Base-by-base conservation (phyloP, 179 eudicot genomes). In the Amaranthus tricolor region DNA sequence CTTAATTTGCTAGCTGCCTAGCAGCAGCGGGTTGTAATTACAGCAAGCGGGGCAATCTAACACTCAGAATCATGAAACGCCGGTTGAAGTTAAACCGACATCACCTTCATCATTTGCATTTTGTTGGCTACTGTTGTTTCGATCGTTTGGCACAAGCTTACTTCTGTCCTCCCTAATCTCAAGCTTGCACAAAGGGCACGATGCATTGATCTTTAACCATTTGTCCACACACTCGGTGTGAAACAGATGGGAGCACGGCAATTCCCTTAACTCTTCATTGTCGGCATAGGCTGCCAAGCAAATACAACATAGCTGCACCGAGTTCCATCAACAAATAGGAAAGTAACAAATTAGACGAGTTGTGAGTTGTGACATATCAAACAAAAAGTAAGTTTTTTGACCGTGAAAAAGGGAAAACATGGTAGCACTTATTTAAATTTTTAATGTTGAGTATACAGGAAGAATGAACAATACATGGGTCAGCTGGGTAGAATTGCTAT, bases 151-250 rank as follows among this genome's bases (percentile, higher is more conserved):
- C 5, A 74, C 62, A 60, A 74, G 17, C 10, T 17, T 56, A 45
- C 21, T 69, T 53, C 66, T 69, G 57, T 71, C 73, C 54, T 76
- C 83, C 64, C 80, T 68, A 19, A 89, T 78, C 79, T 89, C 89
- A 55, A 79, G 80, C 77, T 89, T 89, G 78, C 93, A 89, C 20
- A 89, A 82, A 54, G 93, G 93, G 53, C 93, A 89, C 9, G 84
- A 79, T 17, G 93, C 90, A 51, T 87, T 89, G 79, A 89, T 87
- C 81, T 85, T 89, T 75, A 89, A 82, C 93, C 93, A 89, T 66
- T 84, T 87, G 76, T 89, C 93, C 31, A 89, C 90, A 63, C 93
- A 89, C 63, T 87, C 89, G 2, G 79, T 76, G 65, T 89, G 93
- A 76, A 89, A 89, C 73, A 87, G 80, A 78, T 89, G 90, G 61